A percentile compares a stretch with the other conserved stretches of the same genome.
Evolutionary conservation across 805 yeast species (phyloP).

Genomic region (Zygosaccharomyces lentus): DNA sequence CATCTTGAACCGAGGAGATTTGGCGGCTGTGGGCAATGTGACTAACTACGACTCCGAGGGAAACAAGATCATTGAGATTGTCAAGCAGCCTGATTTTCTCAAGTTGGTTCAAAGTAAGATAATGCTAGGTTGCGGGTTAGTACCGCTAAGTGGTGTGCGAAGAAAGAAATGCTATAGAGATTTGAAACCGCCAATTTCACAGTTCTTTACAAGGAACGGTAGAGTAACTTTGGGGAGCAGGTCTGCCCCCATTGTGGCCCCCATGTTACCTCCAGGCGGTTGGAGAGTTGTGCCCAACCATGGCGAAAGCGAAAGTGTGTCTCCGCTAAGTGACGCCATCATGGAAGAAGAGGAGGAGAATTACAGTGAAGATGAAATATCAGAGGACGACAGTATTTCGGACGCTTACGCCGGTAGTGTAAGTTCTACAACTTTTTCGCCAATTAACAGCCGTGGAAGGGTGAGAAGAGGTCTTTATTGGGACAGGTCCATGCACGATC

Average conservation of each 20-base stretch:
- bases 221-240: slow-evolving; percentile 25
- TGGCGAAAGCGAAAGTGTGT: slow-evolving; percentile 13
- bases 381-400: not conserved
- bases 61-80: slow-evolving; percentile 45
- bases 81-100: slow-evolving; percentile 39
- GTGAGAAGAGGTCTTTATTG: slow-evolving; percentile 29
- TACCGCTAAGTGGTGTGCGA: slow-evolving; percentile 27
- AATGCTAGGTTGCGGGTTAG: slow-evolving; percentile 36
- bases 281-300: slow-evolving; percentile 32
- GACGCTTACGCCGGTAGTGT: slow-evolving; percentile 6
- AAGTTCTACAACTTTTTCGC: slow-evolving; percentile 6
- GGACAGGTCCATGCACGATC: slow-evolving; percentile 33
- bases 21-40: slow-evolving; percentile 35
- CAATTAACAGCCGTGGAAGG: slow-evolving; percentile 3
- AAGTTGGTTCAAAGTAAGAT: slow-evolving; percentile 40
- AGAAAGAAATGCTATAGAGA: slow-evolving; percentile 31
- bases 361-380: slow-evolving; percentile 3
- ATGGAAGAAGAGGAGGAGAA: slow-evolving; percentile 7
- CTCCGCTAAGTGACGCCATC: slow-evolving; percentile 5
- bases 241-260: slow-evolving; percentile 23
- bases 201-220: slow-evolving; percentile 32
- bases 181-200: slow-evolving; percentile 34
- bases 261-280: slow-evolving; percentile 34
- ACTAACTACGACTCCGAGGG: slow-evolving; percentile 65
- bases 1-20: slow-evolving; percentile 34